Evolutionary conservation across 1,284 basidiomycete genomes (phyloP).

Genomic region (Cryptococcus sp.): DNA sequence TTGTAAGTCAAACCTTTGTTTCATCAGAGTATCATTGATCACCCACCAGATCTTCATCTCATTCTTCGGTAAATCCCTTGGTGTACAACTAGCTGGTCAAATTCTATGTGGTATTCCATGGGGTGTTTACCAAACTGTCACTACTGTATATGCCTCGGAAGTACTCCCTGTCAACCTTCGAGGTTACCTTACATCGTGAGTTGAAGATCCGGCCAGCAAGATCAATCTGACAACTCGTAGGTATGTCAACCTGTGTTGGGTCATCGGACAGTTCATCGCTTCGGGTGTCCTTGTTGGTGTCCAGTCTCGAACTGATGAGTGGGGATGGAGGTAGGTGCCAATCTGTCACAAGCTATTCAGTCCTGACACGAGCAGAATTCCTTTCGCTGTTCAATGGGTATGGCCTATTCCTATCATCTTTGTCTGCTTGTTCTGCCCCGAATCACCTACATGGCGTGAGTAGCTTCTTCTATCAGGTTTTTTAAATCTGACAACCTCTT

Average conservation of each 20-base stretch:
- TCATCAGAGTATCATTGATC: conserved; percentile 9
- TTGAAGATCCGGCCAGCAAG: too few relatives aligned
- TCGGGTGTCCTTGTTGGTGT: conserved; percentile 31
- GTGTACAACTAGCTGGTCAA: conserved; percentile 34
- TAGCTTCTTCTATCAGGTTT: too few relatives aligned
- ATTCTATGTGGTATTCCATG: conserved; percentile 34
- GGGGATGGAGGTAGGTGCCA: conserved; percentile 20
- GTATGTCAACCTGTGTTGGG: conserved; percentile 46
- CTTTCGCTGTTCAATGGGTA: conserved; percentile 43
- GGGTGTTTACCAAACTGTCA: conserved; percentile 15
- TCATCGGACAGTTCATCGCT: conserved; percentile 25
- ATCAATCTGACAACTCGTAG: too few relatives aligned
- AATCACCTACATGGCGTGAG: conserved; percentile 17
- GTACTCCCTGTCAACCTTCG: conserved; percentile 22
- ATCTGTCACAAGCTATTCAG: too few relatives aligned
- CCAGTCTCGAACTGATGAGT: conserved; percentile 14
- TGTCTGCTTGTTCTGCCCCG: conserved; percentile 21
- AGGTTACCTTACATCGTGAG: conserved; percentile 21
- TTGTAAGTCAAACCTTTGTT: background rate
- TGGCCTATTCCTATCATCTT: conserved; percentile 25
- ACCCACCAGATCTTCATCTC: conserved; percentile 23
- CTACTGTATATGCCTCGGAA: conserved; percentile 23
- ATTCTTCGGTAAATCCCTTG: conserved; percentile 29
- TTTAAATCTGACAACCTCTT: conserved; percentile 10
- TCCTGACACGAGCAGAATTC: conserved; percentile 19